Base-by-base conservation (phyloP, 2,329 filamentous ascomycete genomes). In the Fusarium kyushuense region DNA sequence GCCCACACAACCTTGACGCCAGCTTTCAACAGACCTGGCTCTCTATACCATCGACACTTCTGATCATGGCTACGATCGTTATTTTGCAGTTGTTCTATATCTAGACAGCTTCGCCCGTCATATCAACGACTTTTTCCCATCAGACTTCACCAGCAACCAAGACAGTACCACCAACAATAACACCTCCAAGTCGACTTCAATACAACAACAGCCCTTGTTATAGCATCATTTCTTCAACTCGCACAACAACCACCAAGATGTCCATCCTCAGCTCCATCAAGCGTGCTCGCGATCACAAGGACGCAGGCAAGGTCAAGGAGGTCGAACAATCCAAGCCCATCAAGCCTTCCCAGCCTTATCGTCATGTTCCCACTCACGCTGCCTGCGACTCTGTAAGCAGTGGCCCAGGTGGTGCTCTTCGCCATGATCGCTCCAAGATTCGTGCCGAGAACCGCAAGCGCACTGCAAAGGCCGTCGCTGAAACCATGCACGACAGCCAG, bases 281-380 rank as follows among this genome's bases (percentile, higher is more conserved):
- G 72, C 80, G 79, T 66, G 83, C 83, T 67, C 83, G 84, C 60
- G 82, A 86, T 72, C 83, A 86, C 54, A 84, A 86, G 66, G 87
- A 88, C 75, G 83, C 87, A 49, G 80, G 84, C 60, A 84, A 81
- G 38, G 79, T 81, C 42, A 84, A 85, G 71, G 74, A 81, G 61
- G 81, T 78, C 41, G 83, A 84, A 68, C 82, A 84, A 69, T 77
- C 82, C 38, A 82, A 84, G 52, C 74, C 77, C 41, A 81, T 83
- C 63, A 73, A 76, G 36, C 58, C 60, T 16, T 55, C 67, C 54
- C 65, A 78, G n/a, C 81, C 84, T 14, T 90, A 90, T 76, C 84
- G 79, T 53, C 88, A 90, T 73, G 77, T 88, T 21, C 87, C 87
- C n/a, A 89, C 81, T 16, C 88, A 90, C 73, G 88, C 88, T 29